Percentiles rank a stretch among this genome's conserved stretches.
These are phyloP conservation scores for Pilobolus umbonatus DNA, from an alignment of 192 early-diverging fungal genomes.

Conservation along the genomic window DNA sequence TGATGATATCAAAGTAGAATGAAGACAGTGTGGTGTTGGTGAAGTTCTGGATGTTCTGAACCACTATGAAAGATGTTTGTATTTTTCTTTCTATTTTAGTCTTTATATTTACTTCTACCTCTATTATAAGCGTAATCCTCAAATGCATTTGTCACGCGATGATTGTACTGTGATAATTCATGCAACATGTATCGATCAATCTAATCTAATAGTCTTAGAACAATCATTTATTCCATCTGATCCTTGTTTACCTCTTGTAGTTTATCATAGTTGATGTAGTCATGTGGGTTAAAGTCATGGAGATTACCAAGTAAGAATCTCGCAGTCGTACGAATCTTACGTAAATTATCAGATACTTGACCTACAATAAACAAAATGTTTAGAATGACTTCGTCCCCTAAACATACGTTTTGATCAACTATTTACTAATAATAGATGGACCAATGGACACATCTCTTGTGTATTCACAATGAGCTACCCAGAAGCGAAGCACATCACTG, in stretches of 20 bases:
- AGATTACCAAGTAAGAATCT: conserved; percentile 78
- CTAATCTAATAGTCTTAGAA: not conserved
- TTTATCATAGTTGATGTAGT: conserved; percentile 45
- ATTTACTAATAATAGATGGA: conserved; percentile 49
- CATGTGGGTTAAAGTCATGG: conserved; percentile 44
- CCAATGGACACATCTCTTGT: conserved; percentile 70
- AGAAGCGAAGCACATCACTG: conserved; percentile 67
- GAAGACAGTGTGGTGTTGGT: conserved; percentile 62
- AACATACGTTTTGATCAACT: not conserved
- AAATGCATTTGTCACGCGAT: conserved; percentile 49
- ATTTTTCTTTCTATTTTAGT: not conserved
- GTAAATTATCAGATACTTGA: conserved; percentile 58
- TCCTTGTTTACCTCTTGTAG: conserved; percentile 35
- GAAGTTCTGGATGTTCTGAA: conserved; percentile 62
- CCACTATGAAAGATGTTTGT: conserved; percentile 33
- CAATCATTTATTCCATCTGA: not conserved
- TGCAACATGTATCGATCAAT: conserved; percentile 61
- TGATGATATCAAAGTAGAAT: conserved; percentile 78
- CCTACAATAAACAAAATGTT: conserved; percentile 23
- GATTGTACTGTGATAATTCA: conserved; percentile 60
- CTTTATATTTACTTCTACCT: conserved; percentile 27
- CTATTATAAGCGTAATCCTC: conserved; percentile 59
- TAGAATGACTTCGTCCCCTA: not conserved
- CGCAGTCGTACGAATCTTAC: conserved; percentile 71
- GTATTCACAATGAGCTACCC: conserved; percentile 74